Evolutionary conservation across 2,329 filamentous ascomycete species (phyloP), one percentile per base, ranked within the genome.

Genomic region (Penicillium sp.): DNA sequence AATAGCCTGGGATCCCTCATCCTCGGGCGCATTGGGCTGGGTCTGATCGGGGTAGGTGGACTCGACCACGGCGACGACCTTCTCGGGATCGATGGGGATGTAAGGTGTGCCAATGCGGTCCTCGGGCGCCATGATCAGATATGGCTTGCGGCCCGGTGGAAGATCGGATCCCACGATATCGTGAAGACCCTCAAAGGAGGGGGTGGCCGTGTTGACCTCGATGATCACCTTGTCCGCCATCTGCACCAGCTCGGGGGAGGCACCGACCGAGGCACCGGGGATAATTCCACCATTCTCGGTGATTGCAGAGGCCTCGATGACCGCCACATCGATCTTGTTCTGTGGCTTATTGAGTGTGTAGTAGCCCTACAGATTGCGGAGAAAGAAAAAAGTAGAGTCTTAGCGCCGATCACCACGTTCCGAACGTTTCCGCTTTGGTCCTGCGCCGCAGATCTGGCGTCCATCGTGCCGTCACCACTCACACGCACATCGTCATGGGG

Each of bases 161-260:
- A 90, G 74, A 57, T 93, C 86, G n/a, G 85, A 88, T 79, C 90
- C 85, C 52, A 86, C 90, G 66, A 95, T 94, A 63, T 95, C 90
- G 76, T 95, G 89, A 13, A 95, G 79, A 45, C 88, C 90, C 67
- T 93, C 85, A 63, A 95, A 90, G 38, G 82, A 88, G 4, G 89
- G 89, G 43, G 87, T 81, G 1, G 88, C 76, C 0, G 90, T 95
- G 76, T 95, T 95, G 71, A 95, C 86, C 73, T 95, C 89, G 63
- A 95, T 88, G 63, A 95, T 89, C 71, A 95, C 78, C 75, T 95
- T 95, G 67, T 95, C 88, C 44, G 89, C 88, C 81, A 94, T 88
- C 71, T 95, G 88, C 42, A 95, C 78, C 46, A 95, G 77, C 68
- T 95, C 89, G 4, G 89, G 89, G 3, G 84, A 86, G 9, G 89